Evolutionary conservation across 495 filamentous ascomycete species (phyloP), one percentile per base, ranked within the genome.

Genomic region (Aspergillus biplanus): DNA sequence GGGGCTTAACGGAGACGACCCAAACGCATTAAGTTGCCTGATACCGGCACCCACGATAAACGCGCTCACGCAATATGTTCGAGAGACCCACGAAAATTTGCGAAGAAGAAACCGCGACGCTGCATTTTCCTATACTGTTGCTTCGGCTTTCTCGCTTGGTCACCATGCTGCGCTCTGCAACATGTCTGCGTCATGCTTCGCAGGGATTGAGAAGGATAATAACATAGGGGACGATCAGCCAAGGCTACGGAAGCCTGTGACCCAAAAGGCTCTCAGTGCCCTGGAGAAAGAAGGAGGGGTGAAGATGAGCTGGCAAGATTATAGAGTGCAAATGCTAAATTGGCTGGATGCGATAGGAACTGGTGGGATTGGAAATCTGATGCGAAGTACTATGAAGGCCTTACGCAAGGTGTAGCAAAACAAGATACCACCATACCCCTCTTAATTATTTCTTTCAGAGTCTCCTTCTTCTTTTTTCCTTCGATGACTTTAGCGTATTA

Each of bases 351-450:
- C 71, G 8, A 81, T 82, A 47, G 90, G 89, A 0, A 85, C 88
- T 54, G 70, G 69, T 32, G 93, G 93, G 5, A 82, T 94, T 54
- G 80, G 81, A 13, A 82, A 89, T 62, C 73, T 96, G 71, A 90
- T 96, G 86, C 89, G 89, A 64, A 91, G 86, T 68, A 94, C 92
- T 11, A 92, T 96, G 87, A 93, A 90, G 73, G 84, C 86, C 35
- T 76, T 92, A 33, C 68, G 77, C 35, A 80, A 80, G 59, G 75
- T 80, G 53, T 78, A 62, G 16, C 8, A 6, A 13, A 15, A 33
- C 13, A 18, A 15, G 7, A 21, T 12, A 15, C 7, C 39, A 39
- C 39, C 18, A 21, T 6, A 21, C 8, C n/a, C 11, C 21, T 9
- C 27, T 16, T 39, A 37, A 16, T 2, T 4, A 37, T 12, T 9